A percentile compares a stretch with the other conserved stretches of the same genome.
These are phyloP conservation scores for Handroanthus guayacan DNA, from an alignment of 257 asterid species.

Conservation along the genomic window DNA sequence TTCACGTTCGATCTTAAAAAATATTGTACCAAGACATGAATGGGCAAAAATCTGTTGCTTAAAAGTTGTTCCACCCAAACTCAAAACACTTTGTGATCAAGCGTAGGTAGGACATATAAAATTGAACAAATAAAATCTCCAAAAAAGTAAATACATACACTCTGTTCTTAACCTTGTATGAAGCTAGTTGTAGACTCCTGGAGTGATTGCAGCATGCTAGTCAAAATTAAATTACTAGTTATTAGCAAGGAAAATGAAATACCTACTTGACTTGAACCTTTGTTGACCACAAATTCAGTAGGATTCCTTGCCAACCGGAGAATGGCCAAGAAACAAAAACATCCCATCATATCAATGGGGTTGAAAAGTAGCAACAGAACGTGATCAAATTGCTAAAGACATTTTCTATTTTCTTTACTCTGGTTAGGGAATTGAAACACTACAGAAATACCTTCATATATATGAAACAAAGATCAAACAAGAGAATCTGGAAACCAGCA, in stretches of 20 bases:
- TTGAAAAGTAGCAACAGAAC: slow-evolving; percentile 43
- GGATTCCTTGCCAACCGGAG: slow-evolving; percentile 89
- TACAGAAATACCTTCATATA: slow-evolving; percentile 36
- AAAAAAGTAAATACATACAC: slow-evolving; percentile 62
- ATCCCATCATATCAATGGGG: slow-evolving; percentile 66
- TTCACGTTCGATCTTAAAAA: slow-evolving; percentile 71
- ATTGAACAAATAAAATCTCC: slow-evolving; percentile 42
- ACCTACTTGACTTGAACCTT: slow-evolving; percentile 95
- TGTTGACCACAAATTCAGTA: slow-evolving; percentile 75
- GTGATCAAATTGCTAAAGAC: slow-evolving; percentile 42
- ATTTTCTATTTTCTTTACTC: slow-evolving; percentile 31
- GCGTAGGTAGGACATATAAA: slow-evolving; percentile 42
- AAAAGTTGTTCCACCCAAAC: slow-evolving; percentile 56
- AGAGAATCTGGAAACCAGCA: slow-evolving; percentile 51
- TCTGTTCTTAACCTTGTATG: slow-evolving; percentile 57
- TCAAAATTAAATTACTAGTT: slow-evolving; percentile 59
- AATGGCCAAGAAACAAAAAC: slow-evolving; percentile 59
- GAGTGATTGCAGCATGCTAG: slow-evolving; percentile 57
- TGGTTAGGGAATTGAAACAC: slow-evolving; percentile 34
- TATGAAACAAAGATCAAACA: slow-evolving; percentile 51
- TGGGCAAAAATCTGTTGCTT: slow-evolving; percentile 67
- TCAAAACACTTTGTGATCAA: slow-evolving; percentile 53
- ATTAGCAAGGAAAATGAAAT: slow-evolving; percentile 56
- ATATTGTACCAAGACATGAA: slow-evolving; percentile 57
- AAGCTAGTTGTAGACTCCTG: slow-evolving; percentile 59